phyloP scores from a whole-genome alignment of 1,284 basidiomycete genomes.

The Ustilago shanxiensis region DNA sequence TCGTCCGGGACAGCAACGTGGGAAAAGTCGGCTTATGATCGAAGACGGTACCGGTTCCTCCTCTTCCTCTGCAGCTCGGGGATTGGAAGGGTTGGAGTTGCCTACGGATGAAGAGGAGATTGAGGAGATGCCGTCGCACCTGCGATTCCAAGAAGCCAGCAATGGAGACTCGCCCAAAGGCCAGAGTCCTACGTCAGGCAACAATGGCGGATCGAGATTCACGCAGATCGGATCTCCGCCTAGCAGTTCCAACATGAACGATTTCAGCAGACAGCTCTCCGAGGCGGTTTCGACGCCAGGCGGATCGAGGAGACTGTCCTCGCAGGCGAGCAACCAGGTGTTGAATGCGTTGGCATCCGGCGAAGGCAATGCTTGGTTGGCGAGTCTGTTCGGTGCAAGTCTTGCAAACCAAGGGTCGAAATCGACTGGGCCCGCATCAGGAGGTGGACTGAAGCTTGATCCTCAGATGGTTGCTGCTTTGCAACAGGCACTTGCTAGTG shows the following conservation, averaged over 20 bases:
- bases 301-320: slow-evolving; percentile 42
- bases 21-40: slow-evolving; percentile 50
- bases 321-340: slow-evolving; percentile 58
- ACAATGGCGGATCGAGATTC: slow-evolving; percentile 39
- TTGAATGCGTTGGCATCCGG: slow-evolving; percentile 59
- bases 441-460: slow-evolving; percentile 58
- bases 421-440: slow-evolving; percentile 32
- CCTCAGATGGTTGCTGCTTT: slow-evolving; percentile 59
- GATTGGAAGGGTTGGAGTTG: slow-evolving; percentile 38
- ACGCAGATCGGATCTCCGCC: slow-evolving; percentile 48
- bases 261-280: slow-evolving; percentile 35
- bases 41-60: slow-evolving; percentile 32
- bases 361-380: slow-evolving; percentile 59
- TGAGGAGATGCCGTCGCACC: slow-evolving; percentile 51
- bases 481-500: slow-evolving; percentile 52
- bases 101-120: slow-evolving; percentile 50
- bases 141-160: slow-evolving; percentile 49
- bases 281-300: slow-evolving; percentile 54
- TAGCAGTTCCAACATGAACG: slow-evolving; percentile 15
- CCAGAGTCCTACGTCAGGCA: slow-evolving; percentile 15
- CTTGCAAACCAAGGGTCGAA: slow-evolving; percentile 43
- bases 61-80: slow-evolving; percentile 10
- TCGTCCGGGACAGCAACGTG: slow-evolving; percentile 42
- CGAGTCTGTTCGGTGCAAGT: slow-evolving; percentile 56
- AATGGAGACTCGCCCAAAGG: slow-evolving; percentile 41